Evolutionary conservation across 2,329 filamentous ascomycete genomes (phyloP).

Genomic region (Ambrosiella cleistominuta): DNA sequence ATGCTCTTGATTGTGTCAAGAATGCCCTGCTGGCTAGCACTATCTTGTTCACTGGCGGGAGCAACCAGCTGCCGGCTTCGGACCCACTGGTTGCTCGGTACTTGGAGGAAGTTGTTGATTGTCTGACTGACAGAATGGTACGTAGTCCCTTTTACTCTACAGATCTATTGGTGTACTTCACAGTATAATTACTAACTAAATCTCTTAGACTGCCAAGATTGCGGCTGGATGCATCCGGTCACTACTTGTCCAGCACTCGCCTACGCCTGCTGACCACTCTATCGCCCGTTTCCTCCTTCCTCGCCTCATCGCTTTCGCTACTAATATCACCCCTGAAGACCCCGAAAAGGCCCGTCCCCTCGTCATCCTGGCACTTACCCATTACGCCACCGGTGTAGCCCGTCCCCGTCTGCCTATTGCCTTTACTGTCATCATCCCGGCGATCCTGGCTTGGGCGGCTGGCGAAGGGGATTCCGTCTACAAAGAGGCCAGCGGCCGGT

Average conservation of each 20-base stretch:
- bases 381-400: constrained; percentile 41
- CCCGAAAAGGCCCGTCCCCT: constrained; percentile 57
- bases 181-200: not conserved
- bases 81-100: constrained; percentile 62
- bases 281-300: constrained; percentile 62
- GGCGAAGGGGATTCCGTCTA: constrained; percentile 37
- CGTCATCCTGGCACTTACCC: constrained; percentile 56
- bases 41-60: constrained; percentile 68
- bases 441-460: constrained; percentile 54
- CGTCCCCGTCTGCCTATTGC: constrained; percentile 35
- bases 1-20: constrained; percentile 75
- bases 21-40: constrained; percentile 80
- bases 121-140: constrained; percentile 62
- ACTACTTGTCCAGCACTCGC: constrained; percentile 49
- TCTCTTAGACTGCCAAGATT: constrained; percentile 56
- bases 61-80: constrained; percentile 52
- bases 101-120: constrained; percentile 68
- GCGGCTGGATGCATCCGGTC: constrained; percentile 80
- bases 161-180: not conserved
- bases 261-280: constrained; percentile 49
- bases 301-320: constrained; percentile 57
- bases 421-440: constrained; percentile 60
- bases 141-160: constrained; percentile 24
- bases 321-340: constrained; percentile 54
- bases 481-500: constrained; percentile 53